Evolutionary conservation across 1,284 basidiomycete species (phyloP), one percentile per base, ranked within the genome.

Genomic region (Apiotrichum laibachii): DNA sequence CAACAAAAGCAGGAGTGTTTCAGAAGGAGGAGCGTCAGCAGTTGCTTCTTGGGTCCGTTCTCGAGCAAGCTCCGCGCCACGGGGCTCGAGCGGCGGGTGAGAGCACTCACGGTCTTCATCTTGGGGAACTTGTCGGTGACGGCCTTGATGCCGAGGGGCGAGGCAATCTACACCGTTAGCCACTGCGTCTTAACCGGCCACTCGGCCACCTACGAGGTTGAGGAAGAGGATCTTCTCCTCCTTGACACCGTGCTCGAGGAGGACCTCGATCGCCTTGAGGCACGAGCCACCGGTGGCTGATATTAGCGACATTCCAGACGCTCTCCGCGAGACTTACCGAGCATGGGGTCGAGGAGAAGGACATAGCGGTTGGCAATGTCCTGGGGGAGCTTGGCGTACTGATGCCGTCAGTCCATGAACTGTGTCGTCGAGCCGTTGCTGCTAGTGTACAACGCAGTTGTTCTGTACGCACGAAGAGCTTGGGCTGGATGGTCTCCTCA

Each of bases 231-330:
- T 98, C 57, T 90, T 85, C 62, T 92, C 79, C 63, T 81, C 80
- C 47, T 79, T 76, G 34, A 99, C 95, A 42, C 90, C 91, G 71
- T 93, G 88, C 56, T 92, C 88, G 75, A 89, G 85, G 21, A 99
- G 82, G 10, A 98, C 90, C 75, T 98, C 92, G 53, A 98, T 90
- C 0, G 95, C 95, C 77, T 98, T 97, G 79, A 96, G 93, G 3
- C 94, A 96, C 18, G 93, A 97, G 46, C 96, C 95, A 37, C 95
- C 95, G 0, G 95, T 99, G 0, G 95, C 93, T 93, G 65, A 10
- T 13, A 39, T 61, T 39, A 62, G 61, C 45, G 18, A 48, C 19
- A 16, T 40, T 12, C 16, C 2, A 35, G 10, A 40, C 15, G 7
- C 22, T 42, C 26, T 39, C 10, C 5, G 22, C 22, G 15, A 40